phyloP scores from a whole-genome alignment of 208 protist genomes.

The Naegleria fowleri region DNA sequence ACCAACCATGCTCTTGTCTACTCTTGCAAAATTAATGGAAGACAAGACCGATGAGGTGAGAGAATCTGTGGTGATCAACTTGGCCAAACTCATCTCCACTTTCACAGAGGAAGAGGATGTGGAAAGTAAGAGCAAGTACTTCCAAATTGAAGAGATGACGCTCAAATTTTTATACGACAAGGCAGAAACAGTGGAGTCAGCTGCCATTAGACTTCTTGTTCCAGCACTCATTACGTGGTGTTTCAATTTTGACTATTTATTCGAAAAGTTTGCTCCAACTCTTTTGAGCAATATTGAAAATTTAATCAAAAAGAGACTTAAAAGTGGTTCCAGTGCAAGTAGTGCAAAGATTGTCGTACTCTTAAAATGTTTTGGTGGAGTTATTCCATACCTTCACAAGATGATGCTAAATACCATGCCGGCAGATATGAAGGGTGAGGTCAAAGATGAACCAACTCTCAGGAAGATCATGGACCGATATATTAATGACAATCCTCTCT shows the following conservation, averaged over 20 bases:
- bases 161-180: not conserved
- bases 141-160: not conserved
- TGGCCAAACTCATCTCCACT: not conserved
- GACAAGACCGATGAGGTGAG: not conserved
- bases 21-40: not conserved
- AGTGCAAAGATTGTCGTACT: not conserved
- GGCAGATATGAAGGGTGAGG: not conserved
- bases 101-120: slow-evolving; percentile 2
- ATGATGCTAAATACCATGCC: not conserved
- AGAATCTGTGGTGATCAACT: not conserved
- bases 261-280: not conserved
- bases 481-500: not conserved
- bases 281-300: slow-evolving; percentile 5
- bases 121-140: not conserved
- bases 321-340: not conserved
- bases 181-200: not conserved
- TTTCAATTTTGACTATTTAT: not conserved
- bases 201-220: not conserved
- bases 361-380: not conserved
- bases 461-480: not conserved
- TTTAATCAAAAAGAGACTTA: slow-evolving; percentile 7
- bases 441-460: not conserved
- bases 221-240: not conserved
- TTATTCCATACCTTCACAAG: not conserved
- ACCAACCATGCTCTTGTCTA: not conserved